A percentile compares a stretch with the other conserved stretches of the same genome.
Conservation (phyloP, 169 alveolate genomes). For the Eimeria acervulina region DNA sequence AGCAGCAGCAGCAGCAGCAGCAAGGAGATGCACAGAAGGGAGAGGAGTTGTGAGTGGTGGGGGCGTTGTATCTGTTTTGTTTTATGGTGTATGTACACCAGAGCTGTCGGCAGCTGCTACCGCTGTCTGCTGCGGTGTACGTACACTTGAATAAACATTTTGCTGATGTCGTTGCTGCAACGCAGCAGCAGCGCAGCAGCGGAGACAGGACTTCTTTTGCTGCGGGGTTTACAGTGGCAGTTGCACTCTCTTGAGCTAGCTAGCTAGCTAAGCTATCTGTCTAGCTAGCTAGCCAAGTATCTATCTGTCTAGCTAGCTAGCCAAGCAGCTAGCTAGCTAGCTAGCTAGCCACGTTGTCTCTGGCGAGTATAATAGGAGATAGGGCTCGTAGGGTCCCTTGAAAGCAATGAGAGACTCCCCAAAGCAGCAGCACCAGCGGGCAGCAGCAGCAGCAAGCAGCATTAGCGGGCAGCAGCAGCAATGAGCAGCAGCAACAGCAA, state of each 20-base stretch:
- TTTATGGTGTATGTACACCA: background rate
- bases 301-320: background rate
- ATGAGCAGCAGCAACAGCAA: background rate
- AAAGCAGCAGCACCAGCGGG: too few relatives aligned
- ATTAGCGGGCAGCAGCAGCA: background rate
- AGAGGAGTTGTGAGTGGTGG: background rate
- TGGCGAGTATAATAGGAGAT: too few relatives aligned
- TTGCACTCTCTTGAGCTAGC: background rate
- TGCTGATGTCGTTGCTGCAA: constrained; percentile 30
- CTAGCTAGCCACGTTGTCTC: background rate
- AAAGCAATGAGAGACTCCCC: too few relatives aligned
- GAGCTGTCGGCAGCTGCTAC: background rate
- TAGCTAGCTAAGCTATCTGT: background rate
- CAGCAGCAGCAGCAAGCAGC: background rate
- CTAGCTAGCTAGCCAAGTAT: background rate
- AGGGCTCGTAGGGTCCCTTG: too few relatives aligned
- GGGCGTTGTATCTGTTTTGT: background rate
- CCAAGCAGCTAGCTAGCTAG: background rate
- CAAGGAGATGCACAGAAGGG: background rate
- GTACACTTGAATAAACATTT: background rate
- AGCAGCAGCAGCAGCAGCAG: constrained; percentile 50
- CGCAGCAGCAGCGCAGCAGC: constrained; percentile 28
- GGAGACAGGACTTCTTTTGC: background rate
- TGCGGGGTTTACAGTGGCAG: too few relatives aligned
- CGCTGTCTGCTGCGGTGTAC: background rate